Conservation (phyloP, 805 yeast species). For the Jamesozyma spencerorum region DNA sequence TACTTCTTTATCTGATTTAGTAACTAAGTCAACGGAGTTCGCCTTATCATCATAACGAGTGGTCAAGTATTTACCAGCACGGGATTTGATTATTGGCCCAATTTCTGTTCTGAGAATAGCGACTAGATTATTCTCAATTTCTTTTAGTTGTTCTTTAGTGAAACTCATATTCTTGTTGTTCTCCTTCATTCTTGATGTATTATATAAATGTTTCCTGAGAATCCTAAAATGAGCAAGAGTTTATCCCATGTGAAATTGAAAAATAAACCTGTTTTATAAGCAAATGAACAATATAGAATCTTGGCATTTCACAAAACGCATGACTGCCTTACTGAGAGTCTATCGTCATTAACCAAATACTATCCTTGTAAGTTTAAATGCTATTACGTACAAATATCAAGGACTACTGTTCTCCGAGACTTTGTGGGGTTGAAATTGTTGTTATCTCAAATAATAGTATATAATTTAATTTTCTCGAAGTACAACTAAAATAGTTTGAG, state of each 20-base stretch:
- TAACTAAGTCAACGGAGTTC: constrained; percentile 54
- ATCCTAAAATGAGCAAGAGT: too few species aligned
- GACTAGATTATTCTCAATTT: constrained; percentile 20
- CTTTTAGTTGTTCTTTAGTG: constrained; percentile 17
- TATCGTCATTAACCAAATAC: neutral
- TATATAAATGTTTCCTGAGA: neutral
- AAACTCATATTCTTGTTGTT: constrained; percentile 10
- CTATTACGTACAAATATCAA: neutral
- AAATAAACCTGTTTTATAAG: too few species aligned
- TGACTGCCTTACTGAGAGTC: too few species aligned
- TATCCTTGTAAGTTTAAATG: neutral
- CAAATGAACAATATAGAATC: too few species aligned
- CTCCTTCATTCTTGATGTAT: neutral
- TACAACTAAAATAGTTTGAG: neutral
- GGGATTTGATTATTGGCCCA: constrained; percentile 22
- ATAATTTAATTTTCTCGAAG: neutral
- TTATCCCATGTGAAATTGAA: too few species aligned
- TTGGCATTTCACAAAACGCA: too few species aligned
- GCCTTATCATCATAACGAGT: constrained; percentile 43
- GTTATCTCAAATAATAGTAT: too few species aligned
- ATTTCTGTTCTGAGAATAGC: constrained; percentile 17
- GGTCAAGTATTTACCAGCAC: constrained; percentile 25
- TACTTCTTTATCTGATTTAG: constrained; percentile 50
- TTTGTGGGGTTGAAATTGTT: neutral
- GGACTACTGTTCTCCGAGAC: neutral